Conservation (phyloP, 495 filamentous ascomycete species). For the Copromyces sp. region DNA sequence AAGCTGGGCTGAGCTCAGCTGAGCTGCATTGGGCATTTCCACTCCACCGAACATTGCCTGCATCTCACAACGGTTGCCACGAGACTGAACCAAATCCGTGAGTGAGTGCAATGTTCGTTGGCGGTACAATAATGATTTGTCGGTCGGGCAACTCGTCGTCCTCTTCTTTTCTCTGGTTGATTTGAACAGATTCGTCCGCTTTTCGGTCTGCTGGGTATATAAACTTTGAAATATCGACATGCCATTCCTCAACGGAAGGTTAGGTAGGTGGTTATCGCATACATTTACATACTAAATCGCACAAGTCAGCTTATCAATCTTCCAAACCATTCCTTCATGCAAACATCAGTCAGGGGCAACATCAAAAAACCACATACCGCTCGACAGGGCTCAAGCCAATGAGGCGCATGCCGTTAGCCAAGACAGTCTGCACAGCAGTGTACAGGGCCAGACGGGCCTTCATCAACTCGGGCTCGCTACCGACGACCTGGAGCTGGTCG, state of each 20-base stretch:
- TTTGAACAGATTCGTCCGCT: not conserved
- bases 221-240: not conserved
- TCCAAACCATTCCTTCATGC: not conserved
- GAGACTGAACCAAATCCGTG: not conserved
- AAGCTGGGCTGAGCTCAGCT: not conserved
- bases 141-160: not conserved
- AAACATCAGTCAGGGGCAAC: not conserved
- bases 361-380: slow-evolving; percentile 26
- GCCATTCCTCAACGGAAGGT: not conserved
- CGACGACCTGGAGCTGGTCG: slow-evolving; percentile 69
- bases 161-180: not conserved
- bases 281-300: slow-evolving; percentile 16
- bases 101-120: not conserved
- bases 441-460: slow-evolving; percentile 76
- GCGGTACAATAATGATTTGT: not conserved
- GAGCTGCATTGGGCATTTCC: not conserved
- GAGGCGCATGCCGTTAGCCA: slow-evolving; percentile 77
- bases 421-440: slow-evolving; percentile 62
- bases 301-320: slow-evolving; percentile 1
- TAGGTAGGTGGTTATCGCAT: not conserved
- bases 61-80: not conserved
- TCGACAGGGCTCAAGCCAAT: slow-evolving; percentile 70
- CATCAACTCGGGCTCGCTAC: slow-evolving; percentile 59
- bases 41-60: not conserved
- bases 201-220: not conserved